Evolutionary conservation across 192 early-diverging fungal species (phyloP).

Genomic region (Coemansia sp.): DNA sequence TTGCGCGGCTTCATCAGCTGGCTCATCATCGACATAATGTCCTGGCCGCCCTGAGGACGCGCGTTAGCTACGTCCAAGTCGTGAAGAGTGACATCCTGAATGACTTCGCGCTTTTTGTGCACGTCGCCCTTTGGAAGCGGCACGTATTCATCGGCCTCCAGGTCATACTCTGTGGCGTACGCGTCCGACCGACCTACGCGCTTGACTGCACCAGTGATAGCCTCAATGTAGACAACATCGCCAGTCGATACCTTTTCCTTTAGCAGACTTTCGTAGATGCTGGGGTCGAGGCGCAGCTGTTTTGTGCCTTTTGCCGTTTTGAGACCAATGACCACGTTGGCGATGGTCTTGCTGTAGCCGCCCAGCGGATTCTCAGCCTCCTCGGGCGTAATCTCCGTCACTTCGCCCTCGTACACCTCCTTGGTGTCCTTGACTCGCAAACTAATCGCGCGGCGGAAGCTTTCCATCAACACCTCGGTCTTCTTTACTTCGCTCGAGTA

Average conservation of each 20-base stretch:
- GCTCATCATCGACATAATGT: slow-evolving; percentile 98
- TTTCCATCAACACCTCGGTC: slow-evolving; percentile 99
- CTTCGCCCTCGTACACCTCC: slow-evolving; percentile 99
- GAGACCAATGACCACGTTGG: slow-evolving; percentile 92
- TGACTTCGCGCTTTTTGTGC: slow-evolving; percentile 97
- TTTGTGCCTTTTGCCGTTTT: slow-evolving; percentile 99
- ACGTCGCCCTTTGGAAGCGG: slow-evolving; percentile 97
- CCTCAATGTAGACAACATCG: slow-evolving; percentile 98
- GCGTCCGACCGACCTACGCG: slow-evolving; percentile 94
- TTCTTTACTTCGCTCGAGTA: slow-evolving; percentile 98
- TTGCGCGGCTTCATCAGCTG: slow-evolving; percentile 98
- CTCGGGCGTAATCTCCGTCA: slow-evolving; percentile 93
- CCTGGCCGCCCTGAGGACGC: slow-evolving; percentile 92
- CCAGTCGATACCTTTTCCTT: slow-evolving; percentile 96
- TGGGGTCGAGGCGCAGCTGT: slow-evolving; percentile 93
- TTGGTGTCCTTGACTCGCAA: slow-evolving; percentile 97
- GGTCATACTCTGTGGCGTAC: slow-evolving; percentile 97
- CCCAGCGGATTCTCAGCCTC: slow-evolving; percentile 98
- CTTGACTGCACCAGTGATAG: slow-evolving; percentile 97
- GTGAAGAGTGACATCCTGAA: slow-evolving; percentile 96
- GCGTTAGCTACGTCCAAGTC: slow-evolving; percentile 98
- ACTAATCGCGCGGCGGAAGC: slow-evolving; percentile 94
- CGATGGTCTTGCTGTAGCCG: slow-evolving; percentile 94
- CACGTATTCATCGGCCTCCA: slow-evolving; percentile 98
- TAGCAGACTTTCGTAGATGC: slow-evolving; percentile 93